Base-by-base conservation (phyloP, 2,329 filamentous ascomycete species). In the Dothideomycetes sp. region DNA sequence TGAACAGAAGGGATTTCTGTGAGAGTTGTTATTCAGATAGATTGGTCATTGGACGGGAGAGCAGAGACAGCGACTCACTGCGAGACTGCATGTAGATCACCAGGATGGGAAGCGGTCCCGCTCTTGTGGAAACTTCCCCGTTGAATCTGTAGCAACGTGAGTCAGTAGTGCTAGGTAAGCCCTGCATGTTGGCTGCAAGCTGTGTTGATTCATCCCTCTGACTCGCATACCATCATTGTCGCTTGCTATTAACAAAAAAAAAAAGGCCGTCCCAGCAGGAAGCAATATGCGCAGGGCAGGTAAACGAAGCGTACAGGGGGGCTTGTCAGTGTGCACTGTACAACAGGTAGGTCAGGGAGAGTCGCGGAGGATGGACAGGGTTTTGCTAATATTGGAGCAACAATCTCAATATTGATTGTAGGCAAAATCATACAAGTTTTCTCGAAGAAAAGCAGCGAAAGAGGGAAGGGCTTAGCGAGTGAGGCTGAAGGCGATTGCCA, bases 191-290 rank as follows among this genome's bases (percentile, higher is more conserved):
- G 10, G 19, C 36, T 39, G 28, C 36, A 30, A 20, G 18, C 27
- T 39, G 36, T 22, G 17, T 27, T 31, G 36, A 39, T 24, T 28
- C 36, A 18, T 31, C 33, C 16, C 20, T 24, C 37, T 40, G 37
- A 40, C 37, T 40, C 37, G 37, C 37, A 40, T 40, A 29, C n/a
- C n/a, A n/a, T 15, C 20, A 29, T 33, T 33, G n/a, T 33, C 31
- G n/a, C 18, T 31, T 9, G 11, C 18, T 10, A 39, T 28, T 25
- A 37, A 20, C 16, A 13, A 7, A 7, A 11, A 7, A 7, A 11
- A 24, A 7, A 7, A 7, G 22, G 12, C 22, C 22, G 12, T 11
- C 22, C 7, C 22, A 7, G 12, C 7, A 24, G 22, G 22, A 11
- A 9, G 13, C 35, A 39, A 39, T 40, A 27, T 33, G 12, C 12